A percentile compares a stretch with the other conserved stretches of the same genome.
Conservation (phyloP, 768 basidiomycete species). For the Fibroporia radiculosa region DNA sequence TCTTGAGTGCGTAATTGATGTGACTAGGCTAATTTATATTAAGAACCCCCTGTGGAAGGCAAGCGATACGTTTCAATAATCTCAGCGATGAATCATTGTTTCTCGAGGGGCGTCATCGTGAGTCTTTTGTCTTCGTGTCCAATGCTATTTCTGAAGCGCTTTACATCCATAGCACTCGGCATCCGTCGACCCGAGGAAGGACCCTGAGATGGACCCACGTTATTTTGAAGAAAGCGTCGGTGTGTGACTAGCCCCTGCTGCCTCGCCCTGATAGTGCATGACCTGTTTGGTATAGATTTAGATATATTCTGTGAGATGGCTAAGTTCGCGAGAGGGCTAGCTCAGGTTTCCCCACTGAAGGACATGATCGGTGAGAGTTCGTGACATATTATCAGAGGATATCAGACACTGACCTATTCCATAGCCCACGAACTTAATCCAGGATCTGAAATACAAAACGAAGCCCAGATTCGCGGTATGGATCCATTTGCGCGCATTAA, state of each 20-base stretch:
- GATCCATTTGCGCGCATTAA: conserved; percentile 11
- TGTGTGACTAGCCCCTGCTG: conserved; percentile 1
- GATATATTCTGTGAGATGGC: conserved; percentile 22
- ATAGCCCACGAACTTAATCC: conserved; percentile 24
- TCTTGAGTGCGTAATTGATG: too few species aligned
- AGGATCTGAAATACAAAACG: conserved; percentile 21
- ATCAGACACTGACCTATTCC: neutral
- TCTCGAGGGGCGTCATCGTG: conserved; percentile 44
- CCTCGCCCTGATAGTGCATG: too few species aligned
- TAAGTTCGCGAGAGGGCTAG: conserved; percentile 22
- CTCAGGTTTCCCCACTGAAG: conserved; percentile 18
- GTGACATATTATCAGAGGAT: too few species aligned
- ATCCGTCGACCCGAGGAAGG: conserved; percentile 20
- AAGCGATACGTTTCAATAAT: conserved; percentile 36
- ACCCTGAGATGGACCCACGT: conserved; percentile 25
- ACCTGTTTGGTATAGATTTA: conserved; percentile 18
- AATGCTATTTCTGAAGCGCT: neutral
- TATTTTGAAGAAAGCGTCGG: conserved; percentile 27
- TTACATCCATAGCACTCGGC: conserved; percentile 23
- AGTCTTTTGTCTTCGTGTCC: too few species aligned
- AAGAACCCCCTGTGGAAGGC: conserved; percentile 29
- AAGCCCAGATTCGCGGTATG: conserved; percentile 19
- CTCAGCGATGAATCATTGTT: conserved; percentile 32
- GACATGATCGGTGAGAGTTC: conserved; percentile 19
- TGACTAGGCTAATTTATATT: too few species aligned